These are phyloP conservation scores for Kuraishia floccosa DNA, from an alignment of 805 yeast species.

Conservation along the genomic window DNA sequence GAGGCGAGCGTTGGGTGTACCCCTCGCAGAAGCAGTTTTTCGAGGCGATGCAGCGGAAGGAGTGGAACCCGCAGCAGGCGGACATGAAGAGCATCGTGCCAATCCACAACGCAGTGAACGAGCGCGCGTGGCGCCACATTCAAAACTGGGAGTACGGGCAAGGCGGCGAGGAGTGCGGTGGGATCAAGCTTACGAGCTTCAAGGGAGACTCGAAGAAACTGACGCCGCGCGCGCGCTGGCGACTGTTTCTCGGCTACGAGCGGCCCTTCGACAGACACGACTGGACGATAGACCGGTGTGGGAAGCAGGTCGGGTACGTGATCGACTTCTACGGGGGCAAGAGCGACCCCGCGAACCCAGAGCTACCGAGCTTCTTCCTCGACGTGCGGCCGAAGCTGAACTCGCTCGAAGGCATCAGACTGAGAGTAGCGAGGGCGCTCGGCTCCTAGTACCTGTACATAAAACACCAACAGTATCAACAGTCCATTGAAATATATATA, in stretches of 20 bases:
- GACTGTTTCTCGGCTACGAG: constrained; percentile 52
- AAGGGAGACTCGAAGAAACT: constrained; percentile 79
- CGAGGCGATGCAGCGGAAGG: constrained; percentile 87
- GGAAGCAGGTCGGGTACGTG: constrained; percentile 74
- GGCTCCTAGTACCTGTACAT: constrained; percentile 24
- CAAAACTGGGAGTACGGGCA: constrained; percentile 65
- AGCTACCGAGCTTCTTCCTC: constrained; percentile 53
- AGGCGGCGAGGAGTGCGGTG: constrained; percentile 64
- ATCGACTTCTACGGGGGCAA: constrained; percentile 78
- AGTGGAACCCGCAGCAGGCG: constrained; percentile 69
- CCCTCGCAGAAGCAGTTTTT: constrained; percentile 93
- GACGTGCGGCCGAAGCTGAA: constrained; percentile 93
- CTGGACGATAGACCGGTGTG: constrained; percentile 85
- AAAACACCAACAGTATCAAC: constrained; percentile 1
- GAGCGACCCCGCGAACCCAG: constrained; percentile 26
- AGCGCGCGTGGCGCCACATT: constrained; percentile 83
- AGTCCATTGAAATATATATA: background rate
- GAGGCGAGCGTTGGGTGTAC: constrained; percentile 79
- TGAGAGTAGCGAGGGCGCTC: constrained; percentile 55
- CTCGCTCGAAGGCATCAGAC: constrained; percentile 64
- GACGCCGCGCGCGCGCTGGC: constrained; percentile 80
- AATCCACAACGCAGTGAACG: constrained; percentile 88
- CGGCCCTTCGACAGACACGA: constrained; percentile 95
- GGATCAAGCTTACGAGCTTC: constrained; percentile 73
- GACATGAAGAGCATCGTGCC: constrained; percentile 93